Conservation (phyloP, 2,329 filamentous ascomycete genomes). For the Colletotrichum godetiae region DNA sequence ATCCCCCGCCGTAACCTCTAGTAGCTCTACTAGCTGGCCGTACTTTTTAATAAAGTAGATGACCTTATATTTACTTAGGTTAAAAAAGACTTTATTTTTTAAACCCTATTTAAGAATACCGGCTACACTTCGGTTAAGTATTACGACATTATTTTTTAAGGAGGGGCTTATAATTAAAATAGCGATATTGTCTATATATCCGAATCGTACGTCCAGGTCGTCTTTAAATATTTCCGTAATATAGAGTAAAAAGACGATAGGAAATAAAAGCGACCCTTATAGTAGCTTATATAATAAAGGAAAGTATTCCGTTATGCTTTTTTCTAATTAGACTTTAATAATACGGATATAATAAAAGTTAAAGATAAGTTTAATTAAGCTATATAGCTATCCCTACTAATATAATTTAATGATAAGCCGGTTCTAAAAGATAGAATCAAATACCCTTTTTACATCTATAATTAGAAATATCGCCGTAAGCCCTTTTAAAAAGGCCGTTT, state of each 20-base stretch:
- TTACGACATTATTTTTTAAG: not conserved
- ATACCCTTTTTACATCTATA: conserved; percentile 21
- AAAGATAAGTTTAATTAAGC: not conserved
- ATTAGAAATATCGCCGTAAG: not conserved
- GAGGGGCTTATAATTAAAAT: not conserved
- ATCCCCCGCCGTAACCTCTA: not conserved
- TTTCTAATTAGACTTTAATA: conserved; percentile 1
- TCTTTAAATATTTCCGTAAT: not conserved
- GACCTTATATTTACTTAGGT: not conserved
- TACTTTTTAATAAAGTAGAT: not conserved
- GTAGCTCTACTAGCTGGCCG: not conserved
- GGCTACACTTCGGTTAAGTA: not conserved
- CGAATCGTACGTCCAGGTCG: not conserved
- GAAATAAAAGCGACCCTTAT: conserved; percentile 18
- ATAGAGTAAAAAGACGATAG: conserved; percentile 20
- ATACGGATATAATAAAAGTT: not conserved
- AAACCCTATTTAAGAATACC: not conserved
- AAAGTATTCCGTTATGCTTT: not conserved
- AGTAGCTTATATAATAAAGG: not conserved
- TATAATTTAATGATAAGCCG: not conserved
- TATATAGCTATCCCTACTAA: conserved; percentile 7
- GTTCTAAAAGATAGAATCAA: conserved; percentile 7
- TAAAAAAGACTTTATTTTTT: not conserved
- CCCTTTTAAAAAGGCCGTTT: conserved; percentile 6
- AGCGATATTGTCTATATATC: not conserved